Base-by-base conservation (phyloP, 202 grass and related monocot species). In the Musa balbisiana region DNA sequence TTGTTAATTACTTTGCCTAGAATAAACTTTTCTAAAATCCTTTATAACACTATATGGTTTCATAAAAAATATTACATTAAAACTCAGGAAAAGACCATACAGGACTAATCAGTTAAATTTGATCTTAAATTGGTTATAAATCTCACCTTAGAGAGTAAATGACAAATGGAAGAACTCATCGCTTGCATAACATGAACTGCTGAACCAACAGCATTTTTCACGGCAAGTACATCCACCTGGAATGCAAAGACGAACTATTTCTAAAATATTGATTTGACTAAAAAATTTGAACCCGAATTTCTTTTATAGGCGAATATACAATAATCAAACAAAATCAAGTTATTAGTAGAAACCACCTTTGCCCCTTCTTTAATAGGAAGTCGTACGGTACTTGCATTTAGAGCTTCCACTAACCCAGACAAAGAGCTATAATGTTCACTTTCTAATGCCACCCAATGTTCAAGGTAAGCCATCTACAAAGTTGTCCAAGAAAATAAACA, bases 111-210 rank as follows among this genome's bases (percentile, higher is more conserved):
- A 43, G 4, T 43, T 43, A 43, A 43, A 43, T 43, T 43, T 43
- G 33, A 43, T 43, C 33, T 43, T 43, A 69, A 59, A 69, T 14
- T 69, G 9, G 4, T 19, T 56, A 63, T 71, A 14, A 43, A 8
- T 69, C 56, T 80, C 79, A 98, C 94, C 94, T 98, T 98, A 27
- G 94, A 83, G 83, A 94, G 79, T 75, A 98, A 80, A 71, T 86
- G 87, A 74, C 86, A 89, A 84, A 98, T 52, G 0, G 94, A 89
- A 25, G 94, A 89, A 43, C 88, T 87, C 91, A 94, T 92, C 52
- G 84, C 83, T 81, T 98, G 88, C 94, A 98, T 94, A 78, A 92
- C 81, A 82, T 98, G 87, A 83, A 98, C 84, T 73, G 94, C 91
- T 87, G 94, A 98, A 75, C 83, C 89, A 76, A 98, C 80, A 84